Conservation (phyloP, 257 asterid species). For the Nicotiana otophora region DNA sequence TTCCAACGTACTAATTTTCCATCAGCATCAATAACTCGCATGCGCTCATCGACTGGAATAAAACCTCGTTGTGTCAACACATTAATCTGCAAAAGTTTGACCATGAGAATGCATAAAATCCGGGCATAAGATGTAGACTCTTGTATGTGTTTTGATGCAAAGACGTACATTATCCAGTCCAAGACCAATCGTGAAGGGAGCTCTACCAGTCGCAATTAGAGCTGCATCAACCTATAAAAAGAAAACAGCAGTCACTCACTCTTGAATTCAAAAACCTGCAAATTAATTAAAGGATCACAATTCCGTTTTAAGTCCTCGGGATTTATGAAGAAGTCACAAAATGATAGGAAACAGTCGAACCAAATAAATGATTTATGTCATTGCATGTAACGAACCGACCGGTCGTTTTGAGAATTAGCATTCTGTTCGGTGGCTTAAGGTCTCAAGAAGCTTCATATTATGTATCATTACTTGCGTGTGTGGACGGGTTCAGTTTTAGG, state of each 20-base stretch:
- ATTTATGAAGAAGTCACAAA: not conserved
- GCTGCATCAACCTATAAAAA: constrained; percentile 89
- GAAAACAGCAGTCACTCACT: not conserved
- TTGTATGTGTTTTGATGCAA: constrained; percentile 8
- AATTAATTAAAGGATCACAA: no score
- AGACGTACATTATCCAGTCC: constrained; percentile 80
- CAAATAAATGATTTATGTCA: not conserved
- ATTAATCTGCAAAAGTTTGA: constrained; percentile 43
- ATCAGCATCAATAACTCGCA: constrained; percentile 82
- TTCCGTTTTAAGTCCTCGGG: not conserved
- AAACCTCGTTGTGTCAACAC: constrained; percentile 88
- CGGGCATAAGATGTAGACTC: not conserved
- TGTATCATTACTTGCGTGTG: no score
- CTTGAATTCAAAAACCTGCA: not conserved
- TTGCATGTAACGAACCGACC: no score
- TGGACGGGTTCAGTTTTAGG: no score
- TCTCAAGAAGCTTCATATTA: no score
- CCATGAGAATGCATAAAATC: constrained; percentile 16
- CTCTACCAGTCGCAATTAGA: constrained; percentile 96
- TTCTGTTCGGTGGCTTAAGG: no score
- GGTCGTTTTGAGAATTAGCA: no score
- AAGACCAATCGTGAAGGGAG: constrained; percentile 90
- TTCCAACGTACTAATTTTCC: constrained; percentile 63
- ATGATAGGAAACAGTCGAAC: not conserved
- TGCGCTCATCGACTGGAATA: constrained; percentile 92